Conservation (phyloP, 179 eudicot species). For the Carnegiea gigantea region DNA sequence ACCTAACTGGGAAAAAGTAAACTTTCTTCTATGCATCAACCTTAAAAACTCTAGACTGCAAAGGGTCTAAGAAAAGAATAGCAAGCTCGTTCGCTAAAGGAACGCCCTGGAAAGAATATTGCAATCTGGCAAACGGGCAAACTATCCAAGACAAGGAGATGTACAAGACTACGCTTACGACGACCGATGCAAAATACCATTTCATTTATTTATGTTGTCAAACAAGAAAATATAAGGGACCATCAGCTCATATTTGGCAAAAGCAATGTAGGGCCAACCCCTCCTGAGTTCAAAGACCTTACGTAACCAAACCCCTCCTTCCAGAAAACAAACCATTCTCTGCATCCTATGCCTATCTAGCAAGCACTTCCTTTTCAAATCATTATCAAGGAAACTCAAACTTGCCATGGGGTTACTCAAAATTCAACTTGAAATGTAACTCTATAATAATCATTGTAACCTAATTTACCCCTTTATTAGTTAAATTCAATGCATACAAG, state of each 20-base stretch:
- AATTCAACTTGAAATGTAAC: too few relatives aligned
- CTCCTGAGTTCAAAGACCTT: background rate
- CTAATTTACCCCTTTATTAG: too few relatives aligned
- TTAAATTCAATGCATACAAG: too few relatives aligned
- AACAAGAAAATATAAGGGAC: background rate
- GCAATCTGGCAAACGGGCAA: background rate
- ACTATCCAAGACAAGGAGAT: too few relatives aligned
- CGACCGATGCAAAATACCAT: too few relatives aligned
- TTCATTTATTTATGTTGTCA: background rate
- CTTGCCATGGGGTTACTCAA: too few relatives aligned
- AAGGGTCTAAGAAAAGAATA: background rate
- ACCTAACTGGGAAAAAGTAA: background rate
- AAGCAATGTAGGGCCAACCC: background rate
- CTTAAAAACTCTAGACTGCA: background rate
- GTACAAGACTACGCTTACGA: background rate
- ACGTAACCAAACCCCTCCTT: too few relatives aligned
- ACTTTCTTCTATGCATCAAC: background rate
- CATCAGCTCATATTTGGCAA: background rate
- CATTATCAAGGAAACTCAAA: too few relatives aligned
- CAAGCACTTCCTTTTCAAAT: too few relatives aligned
- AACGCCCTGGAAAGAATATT: background rate
- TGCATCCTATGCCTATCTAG: too few relatives aligned
- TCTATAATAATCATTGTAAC: too few relatives aligned
- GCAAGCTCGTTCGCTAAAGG: background rate
- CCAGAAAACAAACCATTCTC: too few relatives aligned